phyloP scores from a whole-genome alignment of 176 grass and related monocot genomes.

The Poa pratensis region DNA sequence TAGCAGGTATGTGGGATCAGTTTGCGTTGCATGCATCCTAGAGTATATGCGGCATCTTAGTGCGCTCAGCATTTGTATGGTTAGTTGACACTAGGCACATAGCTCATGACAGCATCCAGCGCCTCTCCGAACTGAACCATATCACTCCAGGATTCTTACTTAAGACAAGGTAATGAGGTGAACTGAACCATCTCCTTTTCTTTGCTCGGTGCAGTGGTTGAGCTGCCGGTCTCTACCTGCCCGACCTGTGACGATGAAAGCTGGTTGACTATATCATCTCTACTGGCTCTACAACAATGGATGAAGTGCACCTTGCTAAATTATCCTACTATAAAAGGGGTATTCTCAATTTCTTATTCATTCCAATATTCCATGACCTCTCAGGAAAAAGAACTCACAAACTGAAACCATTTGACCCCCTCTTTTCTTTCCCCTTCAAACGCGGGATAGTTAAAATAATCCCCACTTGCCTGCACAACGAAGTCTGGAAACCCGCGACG shows the following conservation, averaged over 20 bases:
- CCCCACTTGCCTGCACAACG: neutral
- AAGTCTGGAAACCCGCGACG: neutral
- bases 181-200: neutral
- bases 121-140: neutral
- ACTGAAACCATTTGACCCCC: neutral
- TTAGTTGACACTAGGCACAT: neutral
- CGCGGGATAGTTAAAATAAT: neutral
- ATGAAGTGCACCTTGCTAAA: neutral
- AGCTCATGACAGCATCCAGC: neutral
- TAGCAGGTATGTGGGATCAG: constrained; percentile 42
- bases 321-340: neutral
- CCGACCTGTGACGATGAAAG: neutral
- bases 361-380: neutral
- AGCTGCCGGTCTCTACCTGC: neutral
- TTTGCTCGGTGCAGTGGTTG: constrained; percentile 7
- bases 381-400: neutral
- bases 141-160: neutral
- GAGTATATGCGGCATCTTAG: neutral
- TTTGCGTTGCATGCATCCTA: neutral
- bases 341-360: neutral
- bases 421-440: neutral
- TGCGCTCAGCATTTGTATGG: neutral
- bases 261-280: neutral
- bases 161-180: neutral
- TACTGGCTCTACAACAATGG: neutral